A percentile compares a stretch with the other conserved stretches of the same genome.
Evolutionary conservation across 2,329 filamentous ascomycete genomes (phyloP).

Genomic region (Capronia epimyces): DNA sequence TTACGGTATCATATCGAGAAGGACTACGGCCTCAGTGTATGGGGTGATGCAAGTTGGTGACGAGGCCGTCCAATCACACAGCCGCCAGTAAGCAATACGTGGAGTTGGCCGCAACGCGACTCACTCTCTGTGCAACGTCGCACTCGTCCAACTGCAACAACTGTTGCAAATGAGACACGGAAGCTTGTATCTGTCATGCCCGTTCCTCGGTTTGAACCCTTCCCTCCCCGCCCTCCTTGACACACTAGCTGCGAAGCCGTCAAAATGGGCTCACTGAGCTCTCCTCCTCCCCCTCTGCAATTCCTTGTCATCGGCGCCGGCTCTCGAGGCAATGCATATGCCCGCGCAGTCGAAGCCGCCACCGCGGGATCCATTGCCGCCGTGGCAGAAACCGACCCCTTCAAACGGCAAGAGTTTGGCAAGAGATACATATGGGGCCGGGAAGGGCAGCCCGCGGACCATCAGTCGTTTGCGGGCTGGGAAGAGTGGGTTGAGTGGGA

Average conservation of each 20-base stretch:
- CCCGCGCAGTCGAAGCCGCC: conserved; percentile 56
- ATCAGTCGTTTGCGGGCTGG: conserved; percentile 70
- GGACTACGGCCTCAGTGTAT: too few species aligned
- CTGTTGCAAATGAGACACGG: too few species aligned
- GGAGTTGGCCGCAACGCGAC: too few species aligned
- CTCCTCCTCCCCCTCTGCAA: conserved; percentile 10
- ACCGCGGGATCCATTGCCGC: conserved; percentile 54
- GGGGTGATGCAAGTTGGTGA: too few species aligned
- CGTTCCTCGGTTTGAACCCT: neutral
- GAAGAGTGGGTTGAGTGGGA: conserved; percentile 67
- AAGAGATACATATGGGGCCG: conserved; percentile 66
- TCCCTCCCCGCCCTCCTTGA: neutral
- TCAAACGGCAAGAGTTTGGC: conserved; percentile 69
- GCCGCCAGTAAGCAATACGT: neutral
- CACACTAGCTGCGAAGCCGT: too few species aligned
- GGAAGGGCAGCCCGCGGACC: conserved; percentile 44
- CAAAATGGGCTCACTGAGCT: neutral
- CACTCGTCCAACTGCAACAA: neutral
- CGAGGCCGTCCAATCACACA: conserved; percentile 4
- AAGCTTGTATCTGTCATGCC: too few species aligned
- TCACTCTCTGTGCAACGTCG: neutral
- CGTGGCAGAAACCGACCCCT: conserved; percentile 73
- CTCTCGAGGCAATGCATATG: conserved; percentile 70
- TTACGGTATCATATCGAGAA: too few species aligned
- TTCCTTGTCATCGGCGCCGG: conserved; percentile 80